Conservation (phyloP, 768 basidiomycete species). For the Tricholoma flavovirens region DNA sequence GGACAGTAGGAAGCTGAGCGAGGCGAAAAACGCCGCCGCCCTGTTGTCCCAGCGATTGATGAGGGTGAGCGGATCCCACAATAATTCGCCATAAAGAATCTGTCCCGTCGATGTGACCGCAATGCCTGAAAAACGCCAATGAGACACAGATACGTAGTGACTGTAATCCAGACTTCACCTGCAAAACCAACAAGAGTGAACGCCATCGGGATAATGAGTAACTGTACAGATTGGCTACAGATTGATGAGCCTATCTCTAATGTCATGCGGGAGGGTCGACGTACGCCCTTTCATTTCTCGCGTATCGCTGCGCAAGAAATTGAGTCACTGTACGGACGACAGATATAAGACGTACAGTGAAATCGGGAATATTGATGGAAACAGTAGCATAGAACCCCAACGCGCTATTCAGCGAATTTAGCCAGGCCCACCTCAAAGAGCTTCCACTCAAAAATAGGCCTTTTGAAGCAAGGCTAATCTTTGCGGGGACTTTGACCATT, state of each 20-base stretch:
- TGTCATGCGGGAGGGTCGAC: constrained; percentile 14
- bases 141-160: neutral
- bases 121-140: constrained; percentile 37
- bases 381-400: constrained; percentile 70
- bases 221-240: constrained; percentile 64
- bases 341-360: constrained; percentile 39
- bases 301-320: constrained; percentile 52
- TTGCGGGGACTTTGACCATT: constrained; percentile 58
- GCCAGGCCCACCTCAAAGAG: constrained; percentile 70
- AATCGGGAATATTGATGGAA: constrained; percentile 81
- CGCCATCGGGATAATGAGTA: constrained; percentile 67
- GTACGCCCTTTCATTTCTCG: constrained; percentile 58
- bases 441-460: constrained; percentile 48
- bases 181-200: constrained; percentile 76
- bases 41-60: constrained; percentile 83
- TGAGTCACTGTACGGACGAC: neutral
- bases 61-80: constrained; percentile 73
- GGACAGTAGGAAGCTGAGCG: constrained; percentile 67
- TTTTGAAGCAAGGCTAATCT: constrained; percentile 51
- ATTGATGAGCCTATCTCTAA: neutral
- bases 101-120: constrained; percentile 75
- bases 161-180: constrained; percentile 24
- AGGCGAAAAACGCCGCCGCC: constrained; percentile 78
- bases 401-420: constrained; percentile 70
- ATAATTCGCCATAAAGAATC: constrained; percentile 55